phyloP scores from a whole-genome alignment of 306 rosid genomes.

The Cucurbita ficifolia region DNA sequence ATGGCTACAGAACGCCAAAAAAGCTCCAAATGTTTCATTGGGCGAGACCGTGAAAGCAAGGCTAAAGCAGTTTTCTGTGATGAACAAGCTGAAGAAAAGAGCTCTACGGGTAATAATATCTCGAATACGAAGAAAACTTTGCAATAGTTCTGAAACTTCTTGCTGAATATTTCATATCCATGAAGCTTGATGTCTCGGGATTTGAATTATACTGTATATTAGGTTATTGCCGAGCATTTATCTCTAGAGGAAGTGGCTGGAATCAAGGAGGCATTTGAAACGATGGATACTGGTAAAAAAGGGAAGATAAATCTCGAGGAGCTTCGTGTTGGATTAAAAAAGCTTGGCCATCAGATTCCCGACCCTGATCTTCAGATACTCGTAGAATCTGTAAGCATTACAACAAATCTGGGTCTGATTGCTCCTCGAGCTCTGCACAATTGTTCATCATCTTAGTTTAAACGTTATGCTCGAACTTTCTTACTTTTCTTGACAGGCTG shows the following conservation, averaged over 20 bases:
- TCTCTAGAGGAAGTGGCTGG: conserved; percentile 53
- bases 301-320: conserved; percentile 37
- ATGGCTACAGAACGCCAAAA: conserved; percentile 45
- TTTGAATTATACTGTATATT: neutral
- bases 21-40: conserved; percentile 46
- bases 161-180: neutral
- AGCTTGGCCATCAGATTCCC: conserved; percentile 42
- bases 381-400: conserved; percentile 36
- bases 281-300: conserved; percentile 29
- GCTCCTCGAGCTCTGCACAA: neutral
- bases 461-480: neutral
- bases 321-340: conserved; percentile 34
- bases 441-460: neutral
- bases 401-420: neutral
- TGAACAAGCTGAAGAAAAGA: conserved; percentile 53
- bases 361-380: conserved; percentile 41
- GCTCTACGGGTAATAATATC: conserved; percentile 36
- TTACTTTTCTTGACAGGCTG: conserved; percentile 32
- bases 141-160: neutral
- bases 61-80: conserved; percentile 42
- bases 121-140: neutral
- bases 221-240: conserved; percentile 51
- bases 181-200: neutral
- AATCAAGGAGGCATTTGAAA: conserved; percentile 41
- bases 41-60: conserved; percentile 55